Evolutionary conservation across 345 rosid genomes (phyloP), one percentile per base, ranked within the genome.

Genomic region (Gossypium australe): DNA sequence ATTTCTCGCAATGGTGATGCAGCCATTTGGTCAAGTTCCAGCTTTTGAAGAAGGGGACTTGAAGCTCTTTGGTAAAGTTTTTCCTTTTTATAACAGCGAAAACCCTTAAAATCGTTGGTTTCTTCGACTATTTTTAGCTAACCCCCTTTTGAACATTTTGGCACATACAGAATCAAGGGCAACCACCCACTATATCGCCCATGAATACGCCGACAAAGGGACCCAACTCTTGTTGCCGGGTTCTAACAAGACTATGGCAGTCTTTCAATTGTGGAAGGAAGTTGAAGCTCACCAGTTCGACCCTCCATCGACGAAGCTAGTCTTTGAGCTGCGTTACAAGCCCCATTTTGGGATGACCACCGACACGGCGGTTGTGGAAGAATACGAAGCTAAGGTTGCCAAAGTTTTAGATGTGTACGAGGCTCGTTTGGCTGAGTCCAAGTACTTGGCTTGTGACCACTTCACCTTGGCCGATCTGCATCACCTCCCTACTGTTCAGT

Each of bases 1-100:
- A 1, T 13, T 38, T 57, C 56, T 63, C 7, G 38, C 6, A 4
- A 4, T 34, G 38, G 38, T 72, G 76, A 74, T 78, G 85, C 84
- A 89, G 97, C 97, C 97, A 14, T 93, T 88, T 52, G 93, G 94
- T 73, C 89, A 88, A 84, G 78, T 93, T 78, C 98, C 98, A 61
- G 88, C 86, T 49, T 75, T 88, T 22, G 90, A 89, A 79, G 83
- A 91, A 20, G 97, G 91, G 74, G 93, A 86, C 80, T 74, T 91
- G 70, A 83, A 83, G 81, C 88, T 93, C 66, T 86, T 89, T 9
- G 98, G 97, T 93, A 85, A 74, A 34, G 38, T 4, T 34, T 58
- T n/a, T 62, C 59, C 2, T 3, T 17, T 16, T 14, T 17, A 53
- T 7, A 14, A 53, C 58, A 22, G 16, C 10, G 6, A 16, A 18